Evolutionary conservation across 2,329 filamentous ascomycete species (phyloP).

Genomic region (Ilyonectria destructans): DNA sequence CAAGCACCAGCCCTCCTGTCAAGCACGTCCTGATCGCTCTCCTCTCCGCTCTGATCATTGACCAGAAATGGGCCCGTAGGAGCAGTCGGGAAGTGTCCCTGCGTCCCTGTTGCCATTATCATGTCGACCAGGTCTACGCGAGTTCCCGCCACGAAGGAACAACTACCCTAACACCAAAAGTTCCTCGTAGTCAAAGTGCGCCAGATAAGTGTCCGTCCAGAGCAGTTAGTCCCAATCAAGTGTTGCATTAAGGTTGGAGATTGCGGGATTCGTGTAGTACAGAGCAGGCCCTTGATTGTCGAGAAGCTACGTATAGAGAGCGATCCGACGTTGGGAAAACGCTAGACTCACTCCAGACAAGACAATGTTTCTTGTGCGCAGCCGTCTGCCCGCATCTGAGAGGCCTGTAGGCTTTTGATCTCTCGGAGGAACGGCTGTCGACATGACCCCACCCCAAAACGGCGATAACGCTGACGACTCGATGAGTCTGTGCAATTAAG

Average conservation of each 20-base stretch:
- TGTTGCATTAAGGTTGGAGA: slow-evolving; percentile 28
- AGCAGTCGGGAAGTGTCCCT: slow-evolving; percentile 25
- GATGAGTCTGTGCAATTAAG: slow-evolving; percentile 12
- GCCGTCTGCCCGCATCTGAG: slow-evolving; percentile 17
- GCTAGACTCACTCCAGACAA: slow-evolving; percentile 10
- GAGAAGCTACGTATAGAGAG: slow-evolving; percentile 10
- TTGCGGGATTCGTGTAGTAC: slow-evolving; percentile 20
- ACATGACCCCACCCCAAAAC: slow-evolving; percentile 13
- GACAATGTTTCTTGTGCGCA: slow-evolving; percentile 16
- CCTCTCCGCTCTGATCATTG: slow-evolving; percentile 12
- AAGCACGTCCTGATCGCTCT: not conserved
- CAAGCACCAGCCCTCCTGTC: slow-evolving; percentile 13
- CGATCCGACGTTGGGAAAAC: slow-evolving; percentile 25
- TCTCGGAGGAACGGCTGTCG: slow-evolving; percentile 19
- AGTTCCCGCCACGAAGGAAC: slow-evolving; percentile 25
- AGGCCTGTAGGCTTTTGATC: not conserved
- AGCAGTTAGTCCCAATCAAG: slow-evolving; percentile 9
- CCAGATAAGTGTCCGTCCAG: slow-evolving; percentile 5
- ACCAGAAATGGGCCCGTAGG: slow-evolving; percentile 5
- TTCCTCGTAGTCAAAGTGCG: slow-evolving; percentile 5
- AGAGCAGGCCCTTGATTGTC: slow-evolving; percentile 8
- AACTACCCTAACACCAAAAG: not conserved
- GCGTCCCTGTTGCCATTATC: slow-evolving; percentile 18
- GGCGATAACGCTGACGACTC: slow-evolving; percentile 15
- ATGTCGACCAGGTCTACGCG: slow-evolving; percentile 19